Base-by-base conservation (phyloP, 129 eudicot genomes). In the Glebionis coronaria region DNA sequence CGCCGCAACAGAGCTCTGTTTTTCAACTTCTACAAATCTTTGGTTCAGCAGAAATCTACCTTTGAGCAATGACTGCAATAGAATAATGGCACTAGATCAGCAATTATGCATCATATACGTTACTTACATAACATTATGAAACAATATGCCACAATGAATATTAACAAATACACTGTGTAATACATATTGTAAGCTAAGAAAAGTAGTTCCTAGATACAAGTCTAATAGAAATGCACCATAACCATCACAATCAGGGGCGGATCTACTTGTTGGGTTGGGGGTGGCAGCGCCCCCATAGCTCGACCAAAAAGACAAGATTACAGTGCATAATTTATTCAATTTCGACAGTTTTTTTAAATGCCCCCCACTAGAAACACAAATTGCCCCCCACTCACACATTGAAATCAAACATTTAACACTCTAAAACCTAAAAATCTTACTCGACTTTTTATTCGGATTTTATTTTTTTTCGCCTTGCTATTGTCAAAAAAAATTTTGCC, bases 21-120 rank as follows among this genome's bases (percentile, higher is more conserved):
- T 85, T 69, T 76, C 59, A 47, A 70, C 86, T 65, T 63, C 81
- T 52, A 65, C 64, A 53, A 82, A 61, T 71, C 80, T 70, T 69
- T 64, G 75, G 54, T 83, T 80, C 66, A 75, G 68, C 79, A 91
- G 73, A 77, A 88, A 87, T 67, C 98, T 83, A 40, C 84, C 86
- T 72, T 78, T 81, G 31, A 91, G 85, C 42, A 76, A 68, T 56
- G 95, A 75, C 98, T 88, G 64, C 74, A 77, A 53, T 55, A 53
- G 12, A 81, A 71, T n/a, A 35, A 51, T 27, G 44, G 42, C 55
- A 69, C 76, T 45, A 78, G 11, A 62, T 52, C 70, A 77, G 40
- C 65, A 64, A 55, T 31, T 20, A 68, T 53, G 7, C 40, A 67
- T 20, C 27, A 56, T 69, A 35, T 35, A 0, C 13, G 35, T 35